Evolutionary conservation across 495 filamentous ascomycete species (phyloP), one percentile per base, ranked within the genome.

Genomic region (Pyronema omphalodes): DNA sequence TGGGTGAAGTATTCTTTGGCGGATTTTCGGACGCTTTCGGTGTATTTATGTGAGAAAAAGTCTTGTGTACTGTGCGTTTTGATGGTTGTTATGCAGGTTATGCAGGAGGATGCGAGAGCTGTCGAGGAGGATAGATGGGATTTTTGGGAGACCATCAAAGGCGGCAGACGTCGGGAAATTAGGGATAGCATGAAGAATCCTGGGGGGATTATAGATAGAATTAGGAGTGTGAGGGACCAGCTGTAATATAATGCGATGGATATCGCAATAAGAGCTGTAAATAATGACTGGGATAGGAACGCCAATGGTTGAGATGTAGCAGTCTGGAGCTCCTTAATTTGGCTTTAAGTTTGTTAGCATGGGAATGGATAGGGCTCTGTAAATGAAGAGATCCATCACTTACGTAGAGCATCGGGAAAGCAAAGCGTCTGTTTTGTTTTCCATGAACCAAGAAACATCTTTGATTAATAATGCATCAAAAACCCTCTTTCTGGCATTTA

Each of bases 141-240:
- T 57, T 82, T 78, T 62, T 98, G 89, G 9, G 62, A 69, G 55
- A 77, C 74, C 36, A 93, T 82, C 34, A 75, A 78, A 6, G 74
- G 62, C 51, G 82, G 78, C 51, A 91, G 75, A 44, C 68, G 71
- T 0, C 70, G 65, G 1, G 80, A 82, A 12, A 85, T 67, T 40
- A 75, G 66, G 12, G 67, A 70, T 37, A 88, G 71, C 6, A 84
- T 59, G 3, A 75, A 44, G 0, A 76, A 73, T 8, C 82, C 77
- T 1, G 93, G 51, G 0, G 89, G 83, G n/a, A 85, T 71, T 0
- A 80, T 81, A 0, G 83, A 74, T 4, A 94, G 68, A 15, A 85
- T 83, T n/a, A 91, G 79, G 0, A 94, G 69, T 0, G 87, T 88
- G 7, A 98, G 74, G 49, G 82, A 79, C 86, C 82, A 95, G 0